Conservation (phyloP, 1,139 yeast genomes). For the Suhomyces panamericanus region DNA sequence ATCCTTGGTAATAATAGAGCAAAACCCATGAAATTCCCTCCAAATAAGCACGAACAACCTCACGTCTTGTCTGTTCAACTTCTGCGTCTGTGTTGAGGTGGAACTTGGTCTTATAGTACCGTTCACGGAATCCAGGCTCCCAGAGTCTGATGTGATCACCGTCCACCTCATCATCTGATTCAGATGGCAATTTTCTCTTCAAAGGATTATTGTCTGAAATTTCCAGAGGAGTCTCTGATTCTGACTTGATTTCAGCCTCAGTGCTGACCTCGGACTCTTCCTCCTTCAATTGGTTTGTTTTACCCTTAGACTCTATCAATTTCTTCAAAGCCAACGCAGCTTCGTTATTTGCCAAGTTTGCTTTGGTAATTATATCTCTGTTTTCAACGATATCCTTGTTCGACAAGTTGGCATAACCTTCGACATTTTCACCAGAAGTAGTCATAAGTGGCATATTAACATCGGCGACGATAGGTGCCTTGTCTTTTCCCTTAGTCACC, state of each 20-base stretch:
- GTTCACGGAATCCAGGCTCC: constrained; percentile 83
- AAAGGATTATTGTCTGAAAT: too few species aligned
- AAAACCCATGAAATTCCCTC: constrained; percentile 97
- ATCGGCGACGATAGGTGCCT: constrained; percentile 72
- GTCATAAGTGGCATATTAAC: constrained; percentile 77
- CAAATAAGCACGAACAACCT: constrained; percentile 71
- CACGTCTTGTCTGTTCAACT: constrained; percentile 53
- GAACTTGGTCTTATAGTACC: constrained; percentile 82
- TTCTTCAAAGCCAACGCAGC: constrained; percentile 69
- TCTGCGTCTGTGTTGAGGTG: constrained; percentile 57
- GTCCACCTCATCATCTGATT: constrained; percentile 16
- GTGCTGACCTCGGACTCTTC: constrained; percentile 25
- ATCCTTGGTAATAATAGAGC: constrained; percentile 92
- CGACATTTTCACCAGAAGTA: constrained; percentile 66
- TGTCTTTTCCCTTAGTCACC: constrained; percentile 66
- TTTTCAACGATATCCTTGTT: constrained; percentile 74
- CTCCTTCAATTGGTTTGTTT: constrained; percentile 25
- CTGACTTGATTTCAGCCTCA: constrained; percentile 10
- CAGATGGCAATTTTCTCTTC: constrained; percentile 1
- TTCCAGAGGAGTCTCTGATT: constrained; percentile 1
- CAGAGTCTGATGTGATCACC: constrained; percentile 67
- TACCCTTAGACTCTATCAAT: constrained; percentile 35
- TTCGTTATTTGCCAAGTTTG: constrained; percentile 69
- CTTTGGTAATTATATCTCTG: constrained; percentile 66
- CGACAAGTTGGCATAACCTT: constrained; percentile 60